Conservation (phyloP, 2,329 filamentous ascomycete species). For the Alternaria brassicae region DNA sequence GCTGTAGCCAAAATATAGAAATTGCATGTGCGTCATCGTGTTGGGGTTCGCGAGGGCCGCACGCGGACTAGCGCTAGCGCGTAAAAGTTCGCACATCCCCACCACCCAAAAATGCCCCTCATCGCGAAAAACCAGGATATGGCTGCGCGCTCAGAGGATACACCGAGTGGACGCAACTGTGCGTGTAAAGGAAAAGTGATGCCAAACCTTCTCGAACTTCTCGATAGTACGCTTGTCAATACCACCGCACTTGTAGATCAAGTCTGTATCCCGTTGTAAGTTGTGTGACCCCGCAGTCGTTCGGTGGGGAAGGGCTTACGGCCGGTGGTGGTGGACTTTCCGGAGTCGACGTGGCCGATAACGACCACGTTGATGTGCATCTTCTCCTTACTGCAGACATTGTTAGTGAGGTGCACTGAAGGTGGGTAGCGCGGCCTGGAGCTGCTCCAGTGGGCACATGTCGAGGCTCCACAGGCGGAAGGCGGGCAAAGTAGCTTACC, state of each 20-base stretch:
- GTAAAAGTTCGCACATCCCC: conserved; percentile 51
- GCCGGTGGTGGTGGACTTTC: conserved; percentile 95
- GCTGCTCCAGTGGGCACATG: background rate
- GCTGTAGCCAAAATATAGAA: background rate
- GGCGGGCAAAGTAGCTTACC: conserved; percentile 57
- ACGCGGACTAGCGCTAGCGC: conserved; percentile 46
- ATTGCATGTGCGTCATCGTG: conserved; percentile 42
- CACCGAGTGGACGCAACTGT: conserved; percentile 20
- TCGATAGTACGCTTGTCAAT: conserved; percentile 99
- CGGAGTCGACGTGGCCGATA: conserved; percentile 99
- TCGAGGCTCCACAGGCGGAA: conserved; percentile 19
- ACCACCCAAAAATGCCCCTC: conserved; percentile 50
- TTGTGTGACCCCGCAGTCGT: conserved; percentile 36
- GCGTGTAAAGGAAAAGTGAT: conserved; percentile 29
- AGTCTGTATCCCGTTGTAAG: conserved; percentile 66
- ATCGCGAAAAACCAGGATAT: conserved; percentile 42
- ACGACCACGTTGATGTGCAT: conserved; percentile 94
- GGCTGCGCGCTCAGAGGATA: conserved; percentile 36
- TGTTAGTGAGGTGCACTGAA: conserved; percentile 41
- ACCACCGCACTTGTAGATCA: conserved; percentile 99
- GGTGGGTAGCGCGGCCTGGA: background rate
- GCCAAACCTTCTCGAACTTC: conserved; percentile 99
- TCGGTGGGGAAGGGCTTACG: conserved; percentile 62
- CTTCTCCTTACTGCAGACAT: conserved; percentile 82
- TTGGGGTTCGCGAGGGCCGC: conserved; percentile 39